Evolutionary conservation across 768 basidiomycete species (phyloP).

Genomic region (Macrolepiota dolichaula): DNA sequence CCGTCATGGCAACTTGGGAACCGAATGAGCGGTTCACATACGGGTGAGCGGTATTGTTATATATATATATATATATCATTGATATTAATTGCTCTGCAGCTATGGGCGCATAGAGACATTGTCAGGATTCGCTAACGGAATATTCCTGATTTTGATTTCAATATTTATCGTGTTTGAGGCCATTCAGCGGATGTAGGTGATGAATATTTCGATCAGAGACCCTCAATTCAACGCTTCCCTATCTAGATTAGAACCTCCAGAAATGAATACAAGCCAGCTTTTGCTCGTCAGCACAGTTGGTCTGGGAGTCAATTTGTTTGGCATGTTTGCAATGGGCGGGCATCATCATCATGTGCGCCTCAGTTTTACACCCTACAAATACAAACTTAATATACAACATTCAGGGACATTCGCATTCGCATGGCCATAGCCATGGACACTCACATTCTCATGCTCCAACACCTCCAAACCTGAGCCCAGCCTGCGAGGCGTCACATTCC

Average conservation of each 20-base stretch:
- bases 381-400: background rate
- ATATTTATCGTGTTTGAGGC: slow-evolving; percentile 99
- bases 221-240: background rate
- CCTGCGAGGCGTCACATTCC: slow-evolving; percentile 23
- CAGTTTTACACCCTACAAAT: background rate
- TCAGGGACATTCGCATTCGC: slow-evolving; percentile 48
- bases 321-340: slow-evolving; percentile 98
- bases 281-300: slow-evolving; percentile 87
- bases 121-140: slow-evolving; percentile 97
- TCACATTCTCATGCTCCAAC: slow-evolving; percentile 31
- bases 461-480: slow-evolving; percentile 13
- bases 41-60: slow-evolving; percentile 51
- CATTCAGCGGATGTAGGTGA: slow-evolving; percentile 81
- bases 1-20: slow-evolving; percentile 97
- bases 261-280: slow-evolving; percentile 95
- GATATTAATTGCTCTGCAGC: slow-evolving; percentile 34
- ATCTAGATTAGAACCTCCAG: slow-evolving; percentile 83
- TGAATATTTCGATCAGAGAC: background rate
- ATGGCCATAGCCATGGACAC: slow-evolving; percentile 38
- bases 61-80: background rate
- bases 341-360: slow-evolving; percentile 78
- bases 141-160: slow-evolving; percentile 90
- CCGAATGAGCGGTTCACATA: slow-evolving; percentile 94
- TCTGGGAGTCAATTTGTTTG: slow-evolving; percentile 91
- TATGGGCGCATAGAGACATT: slow-evolving; percentile 96